Conservation (phyloP, 129 eudicot species). For the Dittrichia graveolens region DNA sequence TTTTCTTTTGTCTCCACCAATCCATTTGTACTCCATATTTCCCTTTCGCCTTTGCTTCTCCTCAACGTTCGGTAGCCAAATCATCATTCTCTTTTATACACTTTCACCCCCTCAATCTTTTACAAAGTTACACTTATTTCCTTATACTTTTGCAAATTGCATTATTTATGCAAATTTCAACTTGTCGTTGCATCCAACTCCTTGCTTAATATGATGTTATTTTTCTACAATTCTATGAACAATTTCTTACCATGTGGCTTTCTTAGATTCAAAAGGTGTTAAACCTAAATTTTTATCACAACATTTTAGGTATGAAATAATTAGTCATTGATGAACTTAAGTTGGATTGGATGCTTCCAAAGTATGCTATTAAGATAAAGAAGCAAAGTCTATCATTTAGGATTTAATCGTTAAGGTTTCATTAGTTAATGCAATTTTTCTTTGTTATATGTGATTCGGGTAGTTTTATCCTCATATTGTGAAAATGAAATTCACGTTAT, state of each 20-base stretch:
- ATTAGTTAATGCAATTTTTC: neutral
- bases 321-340: too few relatives aligned
- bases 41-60: conserved; percentile 71
- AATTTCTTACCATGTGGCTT: neutral
- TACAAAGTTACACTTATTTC: neutral
- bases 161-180: neutral
- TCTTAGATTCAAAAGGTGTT: neutral
- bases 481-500: neutral
- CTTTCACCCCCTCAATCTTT: conserved; percentile 11
- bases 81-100: conserved; percentile 10
- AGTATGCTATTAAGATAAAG: neutral
- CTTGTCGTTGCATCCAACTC: neutral
- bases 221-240: neutral
- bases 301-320: too few relatives aligned
- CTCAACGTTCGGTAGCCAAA: conserved; percentile 69
- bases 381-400: neutral
- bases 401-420: neutral
- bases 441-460: neutral
- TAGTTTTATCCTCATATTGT: neutral
- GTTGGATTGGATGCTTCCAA: neutral
- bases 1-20: conserved; percentile 40
- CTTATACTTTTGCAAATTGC: conserved; percentile 5
- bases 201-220: neutral
- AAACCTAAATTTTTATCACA: too few relatives aligned
- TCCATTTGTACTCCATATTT: conserved; percentile 35